Evolutionary conservation across 352 stramenopile species (phyloP).

Genomic region (Globisporangium heterothallicum): DNA sequence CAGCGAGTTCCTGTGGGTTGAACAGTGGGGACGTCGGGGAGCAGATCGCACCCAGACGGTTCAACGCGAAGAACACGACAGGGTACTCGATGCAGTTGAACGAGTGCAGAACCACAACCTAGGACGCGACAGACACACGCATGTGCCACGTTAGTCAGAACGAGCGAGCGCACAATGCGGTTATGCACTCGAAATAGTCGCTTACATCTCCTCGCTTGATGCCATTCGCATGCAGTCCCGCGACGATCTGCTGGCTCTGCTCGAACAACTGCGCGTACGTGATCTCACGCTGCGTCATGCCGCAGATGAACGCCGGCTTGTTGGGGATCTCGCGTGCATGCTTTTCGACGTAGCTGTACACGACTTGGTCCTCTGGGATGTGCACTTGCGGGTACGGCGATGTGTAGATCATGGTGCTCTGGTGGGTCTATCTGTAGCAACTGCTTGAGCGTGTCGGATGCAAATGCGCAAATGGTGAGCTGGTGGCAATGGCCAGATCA

Average conservation of each 20-base stretch:
- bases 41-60: slow-evolving; percentile 31
- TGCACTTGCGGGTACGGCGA: slow-evolving; percentile 22
- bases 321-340: slow-evolving; percentile 21
- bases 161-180: not conserved
- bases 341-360: slow-evolving; percentile 37
- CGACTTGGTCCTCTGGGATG: slow-evolving; percentile 24
- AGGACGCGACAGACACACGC: not conserved
- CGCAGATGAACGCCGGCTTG: slow-evolving; percentile 34
- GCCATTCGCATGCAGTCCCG: slow-evolving; percentile 28
- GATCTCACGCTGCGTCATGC: slow-evolving; percentile 28
- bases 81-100: slow-evolving; percentile 57
- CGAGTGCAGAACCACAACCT: slow-evolving; percentile 44
- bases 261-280: slow-evolving; percentile 26
- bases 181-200: slow-evolving; percentile 3
- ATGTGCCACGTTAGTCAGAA: too few species aligned
- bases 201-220: slow-evolving; percentile 40
- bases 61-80: slow-evolving; percentile 35
- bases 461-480: not conserved
- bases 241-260: slow-evolving; percentile 22
- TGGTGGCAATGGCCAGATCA: too few species aligned
- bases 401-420: slow-evolving; percentile 27
- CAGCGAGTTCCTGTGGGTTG: slow-evolving; percentile 25
- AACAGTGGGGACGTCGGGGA: slow-evolving; percentile 36
- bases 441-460: too few species aligned
- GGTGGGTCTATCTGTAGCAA: not conserved